A percentile compares a stretch with the other conserved stretches of the same genome.
These are phyloP conservation scores for Fusarium nodosum DNA, from an alignment of 2,329 filamentous ascomycete genomes.

Conservation along the genomic window DNA sequence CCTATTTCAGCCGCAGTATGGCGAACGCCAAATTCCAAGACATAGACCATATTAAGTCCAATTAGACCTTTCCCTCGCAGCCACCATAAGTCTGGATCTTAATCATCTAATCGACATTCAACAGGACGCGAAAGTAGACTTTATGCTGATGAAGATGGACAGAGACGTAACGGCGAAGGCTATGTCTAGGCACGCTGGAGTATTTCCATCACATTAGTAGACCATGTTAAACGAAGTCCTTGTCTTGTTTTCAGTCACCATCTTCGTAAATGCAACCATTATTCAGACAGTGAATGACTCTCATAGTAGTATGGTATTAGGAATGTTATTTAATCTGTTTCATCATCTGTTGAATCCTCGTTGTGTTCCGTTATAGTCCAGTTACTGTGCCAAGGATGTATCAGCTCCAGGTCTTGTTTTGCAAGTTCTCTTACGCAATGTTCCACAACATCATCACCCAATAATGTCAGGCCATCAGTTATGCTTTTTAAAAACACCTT, in stretches of 20 bases:
- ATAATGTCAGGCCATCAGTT: background rate
- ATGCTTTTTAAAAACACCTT: fast-evolving
- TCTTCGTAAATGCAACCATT: too few species aligned
- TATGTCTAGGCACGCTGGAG: fast-evolving
- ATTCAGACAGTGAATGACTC: too few species aligned
- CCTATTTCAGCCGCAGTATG: background rate
- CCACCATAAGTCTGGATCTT: background rate
- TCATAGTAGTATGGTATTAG: too few species aligned
- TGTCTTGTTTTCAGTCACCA: too few species aligned
- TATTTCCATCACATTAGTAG: background rate
- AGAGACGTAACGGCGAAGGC: background rate
- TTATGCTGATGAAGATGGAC: background rate
- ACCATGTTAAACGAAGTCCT: too few species aligned
- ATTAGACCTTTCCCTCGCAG: background rate
- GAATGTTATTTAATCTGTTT: too few species aligned
- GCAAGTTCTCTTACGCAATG: background rate
- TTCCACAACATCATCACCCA: background rate
- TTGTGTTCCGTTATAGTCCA: background rate
- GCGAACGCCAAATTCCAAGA: background rate
- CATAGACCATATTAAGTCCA: background rate
- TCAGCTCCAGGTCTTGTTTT: background rate
- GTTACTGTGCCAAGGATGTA: background rate
- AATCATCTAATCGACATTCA: background rate
- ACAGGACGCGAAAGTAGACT: too few species aligned
- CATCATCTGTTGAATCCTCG: background rate